A percentile compares a stretch with the other conserved stretches of the same genome.
phyloP scores from a whole-genome alignment of 169 alveolate genomes.

The Babesia caballi region DNA sequence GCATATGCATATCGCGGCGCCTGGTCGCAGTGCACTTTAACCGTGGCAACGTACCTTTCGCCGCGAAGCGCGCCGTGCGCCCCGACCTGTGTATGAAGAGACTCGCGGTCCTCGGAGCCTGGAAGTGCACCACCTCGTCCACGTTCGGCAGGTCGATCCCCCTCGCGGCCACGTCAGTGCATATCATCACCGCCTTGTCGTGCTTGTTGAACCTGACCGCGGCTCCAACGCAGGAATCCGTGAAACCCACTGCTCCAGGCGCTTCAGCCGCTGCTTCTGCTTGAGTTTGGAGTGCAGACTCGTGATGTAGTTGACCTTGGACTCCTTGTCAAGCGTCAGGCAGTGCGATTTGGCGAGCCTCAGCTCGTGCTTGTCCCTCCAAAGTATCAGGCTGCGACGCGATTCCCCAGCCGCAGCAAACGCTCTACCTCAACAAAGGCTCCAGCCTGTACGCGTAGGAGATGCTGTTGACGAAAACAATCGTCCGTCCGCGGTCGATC shows the following conservation, averaged over 20 bases:
- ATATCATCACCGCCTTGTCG: conserved; percentile 75
- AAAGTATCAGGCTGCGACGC: conserved; percentile 37
- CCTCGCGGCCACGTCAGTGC: conserved; percentile 93
- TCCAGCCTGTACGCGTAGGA: conserved; percentile 62
- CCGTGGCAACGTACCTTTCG: conserved; percentile 50
- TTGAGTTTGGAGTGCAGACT: conserved; percentile 60
- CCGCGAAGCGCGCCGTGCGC: conserved; percentile 89
- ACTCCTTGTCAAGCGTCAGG: conserved; percentile 37
- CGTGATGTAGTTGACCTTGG: conserved; percentile 46
- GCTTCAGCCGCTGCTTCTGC: conserved; percentile 58
- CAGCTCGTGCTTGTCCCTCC: conserved; percentile 62
- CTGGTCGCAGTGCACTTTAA: conserved; percentile 5
- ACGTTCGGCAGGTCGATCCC: conserved; percentile 90
- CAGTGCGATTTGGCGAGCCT: conserved; percentile 48
- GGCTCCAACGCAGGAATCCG: background rate
- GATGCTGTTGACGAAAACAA: conserved; percentile 60
- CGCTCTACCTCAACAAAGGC: conserved; percentile 45
- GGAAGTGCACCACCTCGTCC: conserved; percentile 87
- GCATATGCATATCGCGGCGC: conserved; percentile 56
- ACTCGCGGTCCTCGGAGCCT: conserved; percentile 87
- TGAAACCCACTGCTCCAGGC: conserved; percentile 43
- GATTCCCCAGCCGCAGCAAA: background rate
- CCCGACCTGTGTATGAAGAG: conserved; percentile 93
- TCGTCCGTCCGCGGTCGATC: conserved; percentile 11
- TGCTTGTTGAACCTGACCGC: conserved; percentile 41